phyloP scores from a whole-genome alignment of 139 green algal genomes.

The Pedinophyceae sp. region DNA sequence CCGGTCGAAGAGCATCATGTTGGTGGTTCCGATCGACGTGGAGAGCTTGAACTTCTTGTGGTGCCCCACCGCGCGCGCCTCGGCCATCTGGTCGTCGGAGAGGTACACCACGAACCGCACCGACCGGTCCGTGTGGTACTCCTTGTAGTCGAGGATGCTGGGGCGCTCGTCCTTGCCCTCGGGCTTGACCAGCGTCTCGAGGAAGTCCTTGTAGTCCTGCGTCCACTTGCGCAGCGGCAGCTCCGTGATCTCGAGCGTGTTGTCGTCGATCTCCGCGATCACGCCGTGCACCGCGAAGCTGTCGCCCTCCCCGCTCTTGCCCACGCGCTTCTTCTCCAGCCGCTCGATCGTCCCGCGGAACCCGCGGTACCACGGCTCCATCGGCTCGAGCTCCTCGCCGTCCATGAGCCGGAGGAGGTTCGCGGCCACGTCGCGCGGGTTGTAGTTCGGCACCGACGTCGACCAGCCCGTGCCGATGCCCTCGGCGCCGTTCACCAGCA shows the following conservation, averaged over 20 bases:
- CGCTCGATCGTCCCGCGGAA: conserved; percentile 55
- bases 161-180: conserved; percentile 44
- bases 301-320: conserved; percentile 32
- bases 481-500: conserved; percentile 94
- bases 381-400: conserved; percentile 46
- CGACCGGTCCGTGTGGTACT: conserved; percentile 75
- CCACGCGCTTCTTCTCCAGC: conserved; percentile 1
- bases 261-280: conserved; percentile 33
- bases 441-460: conserved; percentile 95
- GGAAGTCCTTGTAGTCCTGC: conserved; percentile 96
- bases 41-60: conserved; percentile 83
- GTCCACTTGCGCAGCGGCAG: conserved; percentile 95
- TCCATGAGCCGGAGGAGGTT: conserved; percentile 77
- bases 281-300: conserved; percentile 54
- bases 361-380: conserved; percentile 81
- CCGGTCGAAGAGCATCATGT: conserved; percentile 94
- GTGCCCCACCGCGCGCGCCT: conserved; percentile 37
- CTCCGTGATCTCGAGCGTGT: conserved; percentile 82
- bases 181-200: conserved; percentile 77
- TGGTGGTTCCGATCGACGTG: conserved; percentile 65
- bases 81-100: conserved; percentile 39
- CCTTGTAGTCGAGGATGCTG: conserved; percentile 65
- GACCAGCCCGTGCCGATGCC: conserved; percentile 98
- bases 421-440: conserved; percentile 71
- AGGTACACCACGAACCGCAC: conserved; percentile 81